Evolutionary conservation across 2,329 filamentous ascomycete species (phyloP).

Genomic region (Penicillium sp.): DNA sequence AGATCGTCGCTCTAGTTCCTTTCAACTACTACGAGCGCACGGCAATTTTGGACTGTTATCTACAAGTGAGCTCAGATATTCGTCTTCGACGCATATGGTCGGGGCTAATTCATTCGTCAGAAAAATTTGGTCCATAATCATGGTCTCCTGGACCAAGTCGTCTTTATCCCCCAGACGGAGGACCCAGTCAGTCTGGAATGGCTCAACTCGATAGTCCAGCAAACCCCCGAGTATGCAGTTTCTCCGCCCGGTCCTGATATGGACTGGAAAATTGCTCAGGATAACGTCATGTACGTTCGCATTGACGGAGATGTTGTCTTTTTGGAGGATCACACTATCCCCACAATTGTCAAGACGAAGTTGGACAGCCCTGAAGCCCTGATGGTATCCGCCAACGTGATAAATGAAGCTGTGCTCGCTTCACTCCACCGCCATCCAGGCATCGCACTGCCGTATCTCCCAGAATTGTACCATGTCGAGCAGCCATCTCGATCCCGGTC

Average conservation of each 20-base stretch:
- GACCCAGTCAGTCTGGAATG: constrained; percentile 37
- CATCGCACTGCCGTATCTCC: constrained; percentile 54
- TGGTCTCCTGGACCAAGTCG: constrained; percentile 44
- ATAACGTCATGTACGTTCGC: constrained; percentile 41
- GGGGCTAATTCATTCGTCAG: constrained; percentile 16
- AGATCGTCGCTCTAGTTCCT: constrained; percentile 42
- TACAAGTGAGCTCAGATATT: constrained; percentile 29
- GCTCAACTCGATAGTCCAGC: constrained; percentile 33
- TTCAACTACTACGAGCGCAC: constrained; percentile 36
- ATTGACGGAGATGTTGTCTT: constrained; percentile 47
- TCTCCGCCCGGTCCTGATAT: constrained; percentile 10
- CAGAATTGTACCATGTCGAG: constrained; percentile 39
- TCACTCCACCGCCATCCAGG: constrained; percentile 56
- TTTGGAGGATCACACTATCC: constrained; percentile 49
- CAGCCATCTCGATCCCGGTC: constrained; percentile 18
- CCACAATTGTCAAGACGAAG: constrained; percentile 54
- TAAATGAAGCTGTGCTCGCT: constrained; percentile 56
- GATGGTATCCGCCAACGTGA: constrained; percentile 55
- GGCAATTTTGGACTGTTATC: constrained; percentile 43
- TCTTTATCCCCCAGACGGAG: constrained; percentile 43
- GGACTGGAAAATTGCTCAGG: constrained; percentile 18
- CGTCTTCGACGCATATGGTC: background rate
- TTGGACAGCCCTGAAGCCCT: constrained; percentile 52
- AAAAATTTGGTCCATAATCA: constrained; percentile 41
- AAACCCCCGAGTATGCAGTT: constrained; percentile 31